Conservation (phyloP, 2,329 filamentous ascomycete species). For the Diplodia intermedia region DNA sequence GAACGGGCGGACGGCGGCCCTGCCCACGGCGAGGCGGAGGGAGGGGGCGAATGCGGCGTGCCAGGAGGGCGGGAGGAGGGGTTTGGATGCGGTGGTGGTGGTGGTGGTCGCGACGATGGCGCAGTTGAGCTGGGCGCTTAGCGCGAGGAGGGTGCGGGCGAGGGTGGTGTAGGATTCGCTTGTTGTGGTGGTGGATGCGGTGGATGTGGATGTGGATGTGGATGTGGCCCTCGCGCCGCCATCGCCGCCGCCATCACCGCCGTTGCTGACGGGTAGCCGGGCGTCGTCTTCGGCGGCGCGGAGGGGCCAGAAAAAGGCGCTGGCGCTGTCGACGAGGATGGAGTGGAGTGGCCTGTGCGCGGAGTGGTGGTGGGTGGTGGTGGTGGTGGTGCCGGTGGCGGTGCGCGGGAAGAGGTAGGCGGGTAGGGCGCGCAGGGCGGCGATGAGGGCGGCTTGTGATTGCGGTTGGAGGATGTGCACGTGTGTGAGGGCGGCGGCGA, state of each 20-base stretch:
- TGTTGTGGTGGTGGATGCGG: conserved; percentile 1
- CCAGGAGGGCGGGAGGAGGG: background rate
- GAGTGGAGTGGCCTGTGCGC: conserved; percentile 55
- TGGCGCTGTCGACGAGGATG: conserved; percentile 62
- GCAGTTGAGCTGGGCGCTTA: conserved; percentile 8
- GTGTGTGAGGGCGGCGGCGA: conserved; percentile 57
- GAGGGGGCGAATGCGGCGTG: background rate
- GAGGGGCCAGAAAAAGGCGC: conserved; percentile 63
- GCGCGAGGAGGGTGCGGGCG: conserved; percentile 31
- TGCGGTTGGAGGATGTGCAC: conserved; percentile 65
- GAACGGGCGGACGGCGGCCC: background rate
- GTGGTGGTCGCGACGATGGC: conserved; percentile 27
- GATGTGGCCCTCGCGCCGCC: too few species aligned
- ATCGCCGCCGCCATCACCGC: too few species aligned
- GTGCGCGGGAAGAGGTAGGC: conserved; percentile 55
- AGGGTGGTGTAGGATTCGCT: conserved; percentile 35
- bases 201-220: background rate
- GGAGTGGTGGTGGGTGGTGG: conserved; percentile 52
- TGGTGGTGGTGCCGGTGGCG: too few species aligned
- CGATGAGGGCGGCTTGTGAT: conserved; percentile 58
- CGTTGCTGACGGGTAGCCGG: background rate
- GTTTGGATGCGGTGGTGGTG: background rate
- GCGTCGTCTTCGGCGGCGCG: conserved; percentile 44
- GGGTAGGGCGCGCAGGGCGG: conserved; percentile 57
- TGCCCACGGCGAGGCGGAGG: background rate